Percentiles rank a stretch among this genome's conserved stretches.
These are phyloP conservation scores for Penicillium sp. DNA, from an alignment of 2,329 filamentous ascomycete genomes.

Conservation along the genomic window DNA sequence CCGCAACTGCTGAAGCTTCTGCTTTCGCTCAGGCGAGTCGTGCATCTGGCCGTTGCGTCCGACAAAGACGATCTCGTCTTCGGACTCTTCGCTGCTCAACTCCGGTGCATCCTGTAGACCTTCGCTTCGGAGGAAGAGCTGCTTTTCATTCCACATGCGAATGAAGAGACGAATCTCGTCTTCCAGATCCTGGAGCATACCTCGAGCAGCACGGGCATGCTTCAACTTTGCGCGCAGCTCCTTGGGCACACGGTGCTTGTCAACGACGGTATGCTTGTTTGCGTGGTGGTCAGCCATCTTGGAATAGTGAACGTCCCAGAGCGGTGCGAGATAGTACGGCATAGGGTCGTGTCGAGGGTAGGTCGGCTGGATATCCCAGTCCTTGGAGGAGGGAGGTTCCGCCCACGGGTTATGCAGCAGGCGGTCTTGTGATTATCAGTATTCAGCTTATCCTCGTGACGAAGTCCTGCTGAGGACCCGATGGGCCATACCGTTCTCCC, in stretches of 20 bases:
- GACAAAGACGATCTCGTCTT: conserved; percentile 90
- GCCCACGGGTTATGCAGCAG: conserved; percentile 81
- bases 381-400: conserved; percentile 71
- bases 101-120: conserved; percentile 44
- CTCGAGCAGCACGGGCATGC: conserved; percentile 69
- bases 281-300: conserved; percentile 37
- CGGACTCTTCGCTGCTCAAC: conserved; percentile 48
- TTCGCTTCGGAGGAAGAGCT: conserved; percentile 45
- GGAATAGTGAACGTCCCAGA: conserved; percentile 65
- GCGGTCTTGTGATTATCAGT: conserved; percentile 57
- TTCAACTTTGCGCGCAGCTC: conserved; percentile 78
- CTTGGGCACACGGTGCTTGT: conserved; percentile 59
- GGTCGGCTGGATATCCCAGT: conserved; percentile 79
- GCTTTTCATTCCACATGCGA: conserved; percentile 52
- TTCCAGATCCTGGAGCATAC: conserved; percentile 77
- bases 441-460: conserved; percentile 4
- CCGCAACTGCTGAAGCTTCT: conserved; percentile 47
- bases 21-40: conserved; percentile 52
- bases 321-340: conserved; percentile 81
- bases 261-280: conserved; percentile 31
- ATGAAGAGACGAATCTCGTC: conserved; percentile 76
- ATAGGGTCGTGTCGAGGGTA: conserved; percentile 67
- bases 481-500: conserved; percentile 75
- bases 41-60: conserved; percentile 63
- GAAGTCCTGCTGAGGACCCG: background rate